Conservation (phyloP, 2,329 filamentous ascomycete genomes). For the Diaporthe caulivora region DNA sequence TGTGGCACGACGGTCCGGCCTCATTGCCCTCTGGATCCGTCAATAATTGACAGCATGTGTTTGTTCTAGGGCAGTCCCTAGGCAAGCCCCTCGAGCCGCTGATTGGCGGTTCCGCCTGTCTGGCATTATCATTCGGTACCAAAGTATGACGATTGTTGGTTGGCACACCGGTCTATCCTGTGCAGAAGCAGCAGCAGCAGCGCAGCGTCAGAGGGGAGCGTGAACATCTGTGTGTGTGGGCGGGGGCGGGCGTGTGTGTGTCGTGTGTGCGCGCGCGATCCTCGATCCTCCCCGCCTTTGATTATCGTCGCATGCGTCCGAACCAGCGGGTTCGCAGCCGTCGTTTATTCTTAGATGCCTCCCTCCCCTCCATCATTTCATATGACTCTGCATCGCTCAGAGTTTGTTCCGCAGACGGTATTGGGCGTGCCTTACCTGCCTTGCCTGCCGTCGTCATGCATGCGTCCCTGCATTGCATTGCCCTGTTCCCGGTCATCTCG, state of each 20-base stretch:
- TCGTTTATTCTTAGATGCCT: conserved; percentile 13
- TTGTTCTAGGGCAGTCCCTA: background rate
- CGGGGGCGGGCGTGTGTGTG: background rate
- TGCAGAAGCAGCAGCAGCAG: background rate
- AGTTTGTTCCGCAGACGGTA: background rate
- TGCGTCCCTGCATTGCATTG: background rate
- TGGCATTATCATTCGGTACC: conserved; percentile 26
- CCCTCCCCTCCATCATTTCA: background rate
- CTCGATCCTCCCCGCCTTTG: conserved; percentile 23
- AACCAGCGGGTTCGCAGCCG: background rate
- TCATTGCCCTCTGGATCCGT: background rate
- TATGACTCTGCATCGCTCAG: background rate
- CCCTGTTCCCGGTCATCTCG: background rate
- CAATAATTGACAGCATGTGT: background rate
- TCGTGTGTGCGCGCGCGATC: conserved; percentile 1
- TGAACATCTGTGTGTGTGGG: background rate
- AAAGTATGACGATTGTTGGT: conserved; percentile 3
- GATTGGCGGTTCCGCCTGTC: conserved; percentile 17
- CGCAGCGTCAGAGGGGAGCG: background rate
- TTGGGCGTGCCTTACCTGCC: background rate
- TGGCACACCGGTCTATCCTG: conserved; percentile 15
- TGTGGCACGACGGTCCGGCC: conserved; percentile 28
- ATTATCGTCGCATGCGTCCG: conserved; percentile 29
- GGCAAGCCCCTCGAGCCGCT: background rate
- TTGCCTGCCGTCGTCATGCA: background rate